Base-by-base conservation (phyloP, 305 asterid species). In the Rubia peregrina region DNA sequence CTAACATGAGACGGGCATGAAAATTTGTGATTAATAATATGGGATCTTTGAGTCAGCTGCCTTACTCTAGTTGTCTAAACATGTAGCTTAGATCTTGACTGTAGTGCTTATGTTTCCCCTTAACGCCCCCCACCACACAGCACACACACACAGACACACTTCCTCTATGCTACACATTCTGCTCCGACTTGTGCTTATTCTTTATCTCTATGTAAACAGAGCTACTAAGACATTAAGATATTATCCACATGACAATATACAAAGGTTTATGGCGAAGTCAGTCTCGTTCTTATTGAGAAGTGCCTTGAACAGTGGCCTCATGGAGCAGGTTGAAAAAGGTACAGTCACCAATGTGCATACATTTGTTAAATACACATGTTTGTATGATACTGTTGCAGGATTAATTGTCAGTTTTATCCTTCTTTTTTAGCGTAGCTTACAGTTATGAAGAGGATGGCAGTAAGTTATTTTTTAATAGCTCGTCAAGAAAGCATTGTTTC, bases 241-340 rank as follows among this genome's bases (percentile, higher is more conserved):
- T 85, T 87, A 91, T 69, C 85, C 85, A 38, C 87, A 83, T 79
- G 94, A 88, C 77, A 82, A 86, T 78, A 80, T 94, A 65, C 90
- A 89, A 64, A 95, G 90, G 75, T 86, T 89, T 76, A 88, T 91
- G 96, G 97, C 98, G 0, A 88, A 88, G 81, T 87, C 98, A 4
- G 81, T 88, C 59, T 89, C 98, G 61, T 89, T 86, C 83, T 74
- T 89, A 70, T 83, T 91, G 55, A 89, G 97, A 87, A 91, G 84
- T 75, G 83, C 91, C 67, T 83, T 49, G 56, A 53, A 7, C 24
- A 7, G 59, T n/a, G 59, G 24, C 24, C 59, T 17, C 59, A 53
- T 91, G 38, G 74, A 82, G 77, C 89, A 86, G 75, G 88, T 86
- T 72, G 83, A 73, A 75, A 82, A 82, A 91, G 96, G 98, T 94